Evolutionary conservation across 495 filamentous ascomycete species (phyloP), one percentile per base, ranked within the genome.

Genomic region (Neurospora sp.): DNA sequence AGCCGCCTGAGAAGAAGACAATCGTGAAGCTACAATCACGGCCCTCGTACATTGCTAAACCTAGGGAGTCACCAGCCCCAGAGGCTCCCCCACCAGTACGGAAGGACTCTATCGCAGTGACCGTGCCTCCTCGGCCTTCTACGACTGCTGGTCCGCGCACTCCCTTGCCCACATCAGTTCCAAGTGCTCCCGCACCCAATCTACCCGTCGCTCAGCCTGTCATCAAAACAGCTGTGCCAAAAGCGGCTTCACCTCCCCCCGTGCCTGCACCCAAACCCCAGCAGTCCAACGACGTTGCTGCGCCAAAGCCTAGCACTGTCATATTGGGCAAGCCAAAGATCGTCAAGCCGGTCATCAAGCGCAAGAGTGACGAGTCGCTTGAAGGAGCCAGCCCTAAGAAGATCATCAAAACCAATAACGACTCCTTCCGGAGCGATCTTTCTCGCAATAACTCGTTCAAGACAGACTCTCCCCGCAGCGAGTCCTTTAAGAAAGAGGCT

Each of bases 361-460:
- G 81, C 62, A 81, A 81, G 73, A 80, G 77, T 66, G 78, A 82
- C 27, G 79, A 82, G 11, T 42, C 27, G 5, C 76, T 75, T 31
- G 79, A 74, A 16, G 72, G 73, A 10, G 77, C 79, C n/a, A 78
- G 81, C 31, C 80, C 82, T 4, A 82, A 80, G 62, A 85, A 85
- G 73, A 41, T 82, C 3, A 75, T 79, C n/a, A 83, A 80, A 42
- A 79, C 80, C 1, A 73, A 82, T 9, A 79, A 70, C 39, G 72
- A 72, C 59, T 16, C 54, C 27, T 66, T 66, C 54, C 4, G 54
- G 54, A 66, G 54, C 14, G 54, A 66, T 35, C 54, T 14, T 37
- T 31, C 54, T 9, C 54, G 54, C 27, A 66, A 66, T 5, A 66
- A 14, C 27, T 66, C 54, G 3, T 35, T 37, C 27, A 66, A 66